Evolutionary conservation across 2,329 filamentous ascomycete genomes (phyloP), one percentile per base, ranked within the genome.

Genomic region (Nannizziopsis arthrosporioides): DNA sequence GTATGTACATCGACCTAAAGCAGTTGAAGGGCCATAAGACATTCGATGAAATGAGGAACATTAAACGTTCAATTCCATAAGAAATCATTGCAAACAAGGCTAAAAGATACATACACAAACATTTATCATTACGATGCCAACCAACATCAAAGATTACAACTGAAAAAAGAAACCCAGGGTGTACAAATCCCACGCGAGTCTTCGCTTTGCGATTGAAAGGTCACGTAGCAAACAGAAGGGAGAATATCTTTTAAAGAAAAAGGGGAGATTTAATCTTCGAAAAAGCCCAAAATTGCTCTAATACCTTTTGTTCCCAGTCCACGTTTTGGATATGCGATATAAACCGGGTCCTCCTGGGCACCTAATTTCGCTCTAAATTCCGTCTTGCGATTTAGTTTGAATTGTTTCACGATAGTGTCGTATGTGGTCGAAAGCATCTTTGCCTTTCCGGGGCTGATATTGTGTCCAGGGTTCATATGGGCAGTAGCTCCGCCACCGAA

Each of bases 281-380:
- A 92, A 71, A 94, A 94, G 62, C 82, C 84, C 69, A 94, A 74
- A 56, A 95, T 80, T n/a, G 88, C 86, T 63, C 84, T 80, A 53
- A 88, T 80, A 38, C 88, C 89, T 53, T 81, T 78, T 40, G 89
- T 80, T 1, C 87, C 87, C 22, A 95, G 74, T 6, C 89, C 88
- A 60, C 88, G 82, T 50, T 84, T 81, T 36, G 89, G 89, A 67
- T 94, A 95, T 61, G 85, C 88, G 56, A 95, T 87, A 66, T 86
- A 95, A 22, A 90, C 80, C 42, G 84, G 80, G 60, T 94, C 88
- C 52, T 89, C 86, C 50, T 79, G 72, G 3, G 85, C 85, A 46
- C 89, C 89, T 63, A 95, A 79, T 74, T 95, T 95, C 70, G 85
- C 83, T 52, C 89, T 75, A 71, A 95, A 95, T 63, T 89, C 87